phyloP scores from a whole-genome alignment of 179 eudicot species.

The Beta corolliflora region DNA sequence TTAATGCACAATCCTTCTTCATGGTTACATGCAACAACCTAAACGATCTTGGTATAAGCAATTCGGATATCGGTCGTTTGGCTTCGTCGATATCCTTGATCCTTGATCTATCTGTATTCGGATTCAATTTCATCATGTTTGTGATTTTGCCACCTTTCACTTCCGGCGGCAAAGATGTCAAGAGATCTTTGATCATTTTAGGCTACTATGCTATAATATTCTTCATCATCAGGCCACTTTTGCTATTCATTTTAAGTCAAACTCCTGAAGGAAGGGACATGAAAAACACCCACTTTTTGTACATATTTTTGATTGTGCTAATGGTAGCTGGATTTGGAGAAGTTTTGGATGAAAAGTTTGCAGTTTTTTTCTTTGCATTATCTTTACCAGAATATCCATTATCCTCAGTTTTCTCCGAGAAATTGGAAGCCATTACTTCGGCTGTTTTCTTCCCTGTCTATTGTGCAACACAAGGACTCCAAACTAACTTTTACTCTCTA shows the following conservation, averaged over 20 bases:
- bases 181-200: background rate
- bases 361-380: constrained; percentile 25
- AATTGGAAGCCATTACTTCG: constrained; percentile 27
- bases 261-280: constrained; percentile 10
- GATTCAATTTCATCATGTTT: background rate
- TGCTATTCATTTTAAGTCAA: background rate
- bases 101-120: constrained; percentile 3
- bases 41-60: constrained; percentile 30
- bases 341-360: constrained; percentile 11
- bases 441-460: constrained; percentile 31
- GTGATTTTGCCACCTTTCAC: background rate
- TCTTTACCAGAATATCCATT: constrained; percentile 31
- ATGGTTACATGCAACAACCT: constrained; percentile 30
- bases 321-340: background rate
- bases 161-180: background rate
- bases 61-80: constrained; percentile 27
- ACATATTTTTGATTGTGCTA: background rate
- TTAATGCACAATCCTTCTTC: constrained; percentile 27
- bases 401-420: constrained; percentile 15
- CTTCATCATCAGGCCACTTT: constrained; percentile 14
- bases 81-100: constrained; percentile 16
- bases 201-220: constrained; percentile 6
- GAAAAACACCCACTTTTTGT: constrained; percentile 10
- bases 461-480: constrained; percentile 26
- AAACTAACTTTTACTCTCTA: background rate